Percentiles rank a stretch among this genome's conserved stretches.
Evolutionary conservation across 2,329 filamentous ascomycete species (phyloP).

Genomic region (Exutisphaerella laricina): DNA sequence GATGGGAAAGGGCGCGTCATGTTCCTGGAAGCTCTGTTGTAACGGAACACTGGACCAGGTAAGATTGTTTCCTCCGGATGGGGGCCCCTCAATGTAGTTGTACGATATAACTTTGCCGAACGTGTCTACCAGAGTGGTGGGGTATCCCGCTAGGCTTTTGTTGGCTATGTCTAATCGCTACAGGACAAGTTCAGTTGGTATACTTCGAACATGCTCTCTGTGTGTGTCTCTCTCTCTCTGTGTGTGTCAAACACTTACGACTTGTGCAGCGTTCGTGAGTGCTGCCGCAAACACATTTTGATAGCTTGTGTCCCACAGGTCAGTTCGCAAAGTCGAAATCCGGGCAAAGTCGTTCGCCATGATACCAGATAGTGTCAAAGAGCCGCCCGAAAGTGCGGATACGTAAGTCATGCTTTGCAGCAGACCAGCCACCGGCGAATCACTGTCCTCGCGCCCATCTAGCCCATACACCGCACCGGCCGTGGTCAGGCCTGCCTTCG

Average conservation of each 20-base stretch:
- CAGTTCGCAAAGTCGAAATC: conserved; percentile 9
- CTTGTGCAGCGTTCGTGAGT: background rate
- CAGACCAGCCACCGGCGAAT: conserved; percentile 9
- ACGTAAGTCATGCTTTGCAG: conserved; percentile 15
- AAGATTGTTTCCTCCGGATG: background rate
- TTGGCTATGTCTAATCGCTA: conserved; percentile 10
- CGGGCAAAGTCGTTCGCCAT: conserved; percentile 16
- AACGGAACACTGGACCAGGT: background rate
- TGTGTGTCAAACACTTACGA: no score
- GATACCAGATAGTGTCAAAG: conserved; percentile 12
- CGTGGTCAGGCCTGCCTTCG: conserved; percentile 15
- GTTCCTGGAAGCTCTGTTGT: conserved; percentile 10
- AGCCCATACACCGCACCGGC: conserved; percentile 13
- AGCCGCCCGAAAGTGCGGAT: conserved; percentile 13
- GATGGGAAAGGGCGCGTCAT: conserved; percentile 13
- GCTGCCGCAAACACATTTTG: conserved; percentile 10
- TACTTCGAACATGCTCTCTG: no score
- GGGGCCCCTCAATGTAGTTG: conserved; percentile 7
- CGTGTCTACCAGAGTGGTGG: conserved; percentile 10
- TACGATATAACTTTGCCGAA: conserved; percentile 11
- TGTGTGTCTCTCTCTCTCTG: no score
- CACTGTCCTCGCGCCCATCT: conserved; percentile 9
- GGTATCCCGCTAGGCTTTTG: conserved; percentile 14
- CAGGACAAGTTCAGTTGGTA: no score
- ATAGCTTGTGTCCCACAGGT: conserved; percentile 11